A percentile compares a stretch with the other conserved stretches of the same genome.
Conservation (phyloP, 192 early-diverging fungal genomes). For the Backusella psychrophila region DNA sequence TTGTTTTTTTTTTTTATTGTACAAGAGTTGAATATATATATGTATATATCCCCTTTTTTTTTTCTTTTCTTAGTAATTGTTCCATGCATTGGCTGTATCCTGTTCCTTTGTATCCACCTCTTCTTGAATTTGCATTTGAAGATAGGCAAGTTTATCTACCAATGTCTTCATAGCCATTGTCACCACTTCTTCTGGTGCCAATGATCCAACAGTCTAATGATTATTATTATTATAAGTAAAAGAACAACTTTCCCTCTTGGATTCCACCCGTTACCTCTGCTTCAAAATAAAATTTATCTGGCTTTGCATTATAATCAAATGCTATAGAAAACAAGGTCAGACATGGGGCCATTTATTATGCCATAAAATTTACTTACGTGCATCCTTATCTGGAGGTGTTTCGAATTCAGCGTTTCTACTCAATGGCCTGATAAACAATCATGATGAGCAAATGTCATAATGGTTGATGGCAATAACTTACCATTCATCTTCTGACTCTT, state of each 20-base stretch:
- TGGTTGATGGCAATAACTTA: slow-evolving; percentile 16
- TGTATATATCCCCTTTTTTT: neutral
- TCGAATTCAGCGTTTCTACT: slow-evolving; percentile 68
- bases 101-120: slow-evolving; percentile 36
- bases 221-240: slow-evolving; percentile 8
- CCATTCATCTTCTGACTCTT: slow-evolving; percentile 88
- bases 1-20: neutral
- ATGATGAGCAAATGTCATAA: neutral
- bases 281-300: slow-evolving; percentile 74
- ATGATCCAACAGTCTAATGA: slow-evolving; percentile 65
- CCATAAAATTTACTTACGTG: slow-evolving; percentile 30
- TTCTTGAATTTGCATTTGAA: slow-evolving; percentile 65
- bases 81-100: slow-evolving; percentile 19
- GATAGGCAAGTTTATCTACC: slow-evolving; percentile 68
- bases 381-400: slow-evolving; percentile 43
- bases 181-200: slow-evolving; percentile 72
- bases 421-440: slow-evolving; percentile 39
- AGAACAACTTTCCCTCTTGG: no score
- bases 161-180: slow-evolving; percentile 66
- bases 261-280: slow-evolving; percentile 50
- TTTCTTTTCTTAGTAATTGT: slow-evolving; percentile 3
- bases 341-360: neutral
- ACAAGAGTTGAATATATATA: neutral
- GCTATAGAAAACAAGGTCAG: slow-evolving; percentile 24
- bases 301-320: slow-evolving; percentile 82